phyloP scores from a whole-genome alignment of 1,284 basidiomycete genomes.

The Ceratobasidium sp. region DNA sequence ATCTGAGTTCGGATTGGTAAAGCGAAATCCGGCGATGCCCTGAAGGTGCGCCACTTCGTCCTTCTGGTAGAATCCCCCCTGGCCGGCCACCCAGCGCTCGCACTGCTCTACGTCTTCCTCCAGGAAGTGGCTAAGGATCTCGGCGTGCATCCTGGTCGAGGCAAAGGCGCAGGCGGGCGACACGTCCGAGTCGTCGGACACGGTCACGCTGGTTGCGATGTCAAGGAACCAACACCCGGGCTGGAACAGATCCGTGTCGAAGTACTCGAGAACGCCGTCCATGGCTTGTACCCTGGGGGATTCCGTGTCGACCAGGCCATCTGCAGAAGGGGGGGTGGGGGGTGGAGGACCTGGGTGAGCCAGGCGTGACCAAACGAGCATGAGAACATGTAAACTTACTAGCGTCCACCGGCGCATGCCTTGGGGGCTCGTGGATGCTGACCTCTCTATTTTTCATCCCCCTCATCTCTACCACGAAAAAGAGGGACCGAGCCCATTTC shows the following conservation, averaged over 20 bases:
- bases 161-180: not conserved
- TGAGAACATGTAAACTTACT: not conserved
- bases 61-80: conserved; percentile 12
- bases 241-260: not conserved
- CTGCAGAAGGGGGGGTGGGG: not conserved
- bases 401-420: not conserved
- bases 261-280: not conserved
- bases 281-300: not conserved
- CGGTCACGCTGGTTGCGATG: conserved; percentile 10
- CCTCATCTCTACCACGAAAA: conserved; percentile 23
- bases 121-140: not conserved
- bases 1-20: not conserved
- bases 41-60: conserved; percentile 25
- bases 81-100: not conserved
- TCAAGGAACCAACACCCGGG: conserved; percentile 7
- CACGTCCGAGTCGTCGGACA: not conserved
- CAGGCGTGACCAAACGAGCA: not conserved
- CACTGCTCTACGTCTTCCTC: not conserved
- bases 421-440: conserved; percentile 8
- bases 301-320: not conserved
- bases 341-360: not conserved
- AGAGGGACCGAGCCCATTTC: conserved; percentile 4
- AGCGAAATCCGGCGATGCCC: conserved; percentile 6
- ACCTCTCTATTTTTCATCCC: conserved; percentile 13
- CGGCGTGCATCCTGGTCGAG: not conserved